Evolutionary conservation across 192 early-diverging fungal genomes (phyloP).

Genomic region (Coemansia sp.): DNA sequence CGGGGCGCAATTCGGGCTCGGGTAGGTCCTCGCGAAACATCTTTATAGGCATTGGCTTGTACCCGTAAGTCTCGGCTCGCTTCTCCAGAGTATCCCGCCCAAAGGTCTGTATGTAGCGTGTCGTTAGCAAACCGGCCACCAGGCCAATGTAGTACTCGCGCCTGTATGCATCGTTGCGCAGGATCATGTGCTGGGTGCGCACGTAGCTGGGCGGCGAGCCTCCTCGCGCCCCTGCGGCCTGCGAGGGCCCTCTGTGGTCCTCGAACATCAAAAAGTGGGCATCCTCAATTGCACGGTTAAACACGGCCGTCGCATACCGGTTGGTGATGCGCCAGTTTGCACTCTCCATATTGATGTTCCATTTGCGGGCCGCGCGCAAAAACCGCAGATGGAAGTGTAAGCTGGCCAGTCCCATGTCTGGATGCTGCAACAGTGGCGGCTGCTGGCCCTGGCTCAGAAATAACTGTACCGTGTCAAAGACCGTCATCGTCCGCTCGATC

Average conservation of each 20-base stretch:
- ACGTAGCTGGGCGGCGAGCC: background rate
- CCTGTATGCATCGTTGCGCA: slow-evolving; percentile 12
- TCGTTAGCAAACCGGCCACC: slow-evolving; percentile 13
- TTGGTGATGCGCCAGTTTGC: slow-evolving; percentile 28
- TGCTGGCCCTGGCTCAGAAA: too few species aligned
- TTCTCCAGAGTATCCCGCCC: slow-evolving; percentile 17
- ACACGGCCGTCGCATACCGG: slow-evolving; percentile 28
- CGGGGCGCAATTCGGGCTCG: slow-evolving; percentile 20
- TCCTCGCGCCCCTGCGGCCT: background rate
- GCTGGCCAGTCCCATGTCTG: slow-evolving; percentile 4
- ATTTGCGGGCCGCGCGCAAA: slow-evolving; percentile 9
- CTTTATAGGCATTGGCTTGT: slow-evolving; percentile 18
- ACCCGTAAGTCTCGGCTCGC: slow-evolving; percentile 10
- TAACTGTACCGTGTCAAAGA: too few species aligned
- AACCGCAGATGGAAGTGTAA: slow-evolving; percentile 31
- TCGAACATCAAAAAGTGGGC: slow-evolving; percentile 24
- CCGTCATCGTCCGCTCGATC: background rate
- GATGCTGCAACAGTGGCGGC: too few species aligned
- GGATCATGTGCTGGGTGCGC: slow-evolving; percentile 3
- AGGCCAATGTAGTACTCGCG: slow-evolving; percentile 19
- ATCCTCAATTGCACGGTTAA: slow-evolving; percentile 34
- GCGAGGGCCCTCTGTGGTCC: background rate
- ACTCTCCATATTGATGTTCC: slow-evolving; percentile 18
- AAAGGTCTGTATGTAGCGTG: slow-evolving; percentile 12
- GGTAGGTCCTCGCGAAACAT: slow-evolving; percentile 12